Evolutionary conservation across 2,329 filamentous ascomycete genomes (phyloP).

Genomic region (Zarea fungicola): DNA sequence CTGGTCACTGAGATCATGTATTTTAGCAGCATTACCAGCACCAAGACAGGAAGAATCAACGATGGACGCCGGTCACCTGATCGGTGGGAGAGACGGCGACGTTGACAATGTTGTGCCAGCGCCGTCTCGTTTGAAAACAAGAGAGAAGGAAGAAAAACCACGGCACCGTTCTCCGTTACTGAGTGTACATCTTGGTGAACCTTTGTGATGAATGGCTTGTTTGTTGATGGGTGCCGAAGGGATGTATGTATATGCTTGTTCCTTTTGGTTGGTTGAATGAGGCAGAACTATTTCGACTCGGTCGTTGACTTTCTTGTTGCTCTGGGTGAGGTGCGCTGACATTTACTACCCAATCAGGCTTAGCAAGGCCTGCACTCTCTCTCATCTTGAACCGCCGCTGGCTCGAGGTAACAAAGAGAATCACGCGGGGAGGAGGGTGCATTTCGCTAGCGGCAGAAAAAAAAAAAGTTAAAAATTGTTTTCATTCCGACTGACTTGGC

Average conservation of each 20-base stretch:
- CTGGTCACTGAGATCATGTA: background rate
- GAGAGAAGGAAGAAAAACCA: background rate
- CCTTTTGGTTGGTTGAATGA: background rate
- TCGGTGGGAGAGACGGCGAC: conserved; percentile 3
- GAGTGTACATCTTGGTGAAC: too few relatives aligned
- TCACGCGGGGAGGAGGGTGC: background rate
- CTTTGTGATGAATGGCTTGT: too few relatives aligned
- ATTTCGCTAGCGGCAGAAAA: conserved; percentile 1
- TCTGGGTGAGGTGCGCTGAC: background rate
- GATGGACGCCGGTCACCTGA: conserved; percentile 12
- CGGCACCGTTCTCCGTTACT: conserved; percentile 1
- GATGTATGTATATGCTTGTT: too few relatives aligned
- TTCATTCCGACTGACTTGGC: too few relatives aligned
- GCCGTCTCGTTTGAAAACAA: background rate
- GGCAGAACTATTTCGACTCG: background rate
- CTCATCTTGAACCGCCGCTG: background rate
- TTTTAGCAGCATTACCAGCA: background rate
- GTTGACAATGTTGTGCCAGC: background rate
- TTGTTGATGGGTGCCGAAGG: too few relatives aligned
- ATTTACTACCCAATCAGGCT: background rate
- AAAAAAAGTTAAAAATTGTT: background rate
- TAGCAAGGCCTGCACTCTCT: conserved; percentile 3
- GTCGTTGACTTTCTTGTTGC: background rate
- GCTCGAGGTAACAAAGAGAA: background rate
- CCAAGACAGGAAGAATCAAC: background rate